phyloP scores from a whole-genome alignment of 768 basidiomycete genomes.

The Gautieria morchelliformis region DNA sequence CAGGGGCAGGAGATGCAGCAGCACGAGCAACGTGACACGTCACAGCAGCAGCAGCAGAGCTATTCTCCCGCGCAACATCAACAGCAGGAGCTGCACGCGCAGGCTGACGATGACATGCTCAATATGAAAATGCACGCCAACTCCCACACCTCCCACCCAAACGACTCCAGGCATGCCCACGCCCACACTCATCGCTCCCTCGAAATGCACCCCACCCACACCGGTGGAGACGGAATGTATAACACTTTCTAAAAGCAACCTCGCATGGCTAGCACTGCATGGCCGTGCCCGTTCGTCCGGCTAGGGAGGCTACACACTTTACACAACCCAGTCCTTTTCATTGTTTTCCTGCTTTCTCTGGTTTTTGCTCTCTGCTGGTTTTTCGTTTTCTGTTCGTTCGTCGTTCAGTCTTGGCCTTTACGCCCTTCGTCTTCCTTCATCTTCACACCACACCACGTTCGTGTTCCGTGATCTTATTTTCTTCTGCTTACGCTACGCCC shows the following conservation, averaged over 20 bases:
- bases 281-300: too few species aligned
- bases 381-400: neutral
- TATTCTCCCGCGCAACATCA: neutral
- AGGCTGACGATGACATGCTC: slow-evolving; percentile 29
- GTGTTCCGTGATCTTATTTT: neutral
- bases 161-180: too few species aligned
- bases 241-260: too few species aligned
- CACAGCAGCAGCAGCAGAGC: neutral
- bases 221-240: too few species aligned
- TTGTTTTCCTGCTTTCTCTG: neutral
- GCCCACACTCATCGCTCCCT: too few species aligned
- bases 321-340: too few species aligned
- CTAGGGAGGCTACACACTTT: too few species aligned
- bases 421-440: neutral
- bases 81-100: neutral
- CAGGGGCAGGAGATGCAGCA: neutral
- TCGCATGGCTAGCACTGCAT: too few species aligned
- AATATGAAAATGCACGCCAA: slow-evolving; percentile 19
- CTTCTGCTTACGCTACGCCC: neutral
- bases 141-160: neutral
- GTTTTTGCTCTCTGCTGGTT: neutral
- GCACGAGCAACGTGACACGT: neutral
- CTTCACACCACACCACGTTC: too few species aligned
- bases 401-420: neutral
- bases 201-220: too few species aligned